Evolutionary conservation across 257 asterid genomes (phyloP).

Genomic region (Verbascum thapsus): DNA sequence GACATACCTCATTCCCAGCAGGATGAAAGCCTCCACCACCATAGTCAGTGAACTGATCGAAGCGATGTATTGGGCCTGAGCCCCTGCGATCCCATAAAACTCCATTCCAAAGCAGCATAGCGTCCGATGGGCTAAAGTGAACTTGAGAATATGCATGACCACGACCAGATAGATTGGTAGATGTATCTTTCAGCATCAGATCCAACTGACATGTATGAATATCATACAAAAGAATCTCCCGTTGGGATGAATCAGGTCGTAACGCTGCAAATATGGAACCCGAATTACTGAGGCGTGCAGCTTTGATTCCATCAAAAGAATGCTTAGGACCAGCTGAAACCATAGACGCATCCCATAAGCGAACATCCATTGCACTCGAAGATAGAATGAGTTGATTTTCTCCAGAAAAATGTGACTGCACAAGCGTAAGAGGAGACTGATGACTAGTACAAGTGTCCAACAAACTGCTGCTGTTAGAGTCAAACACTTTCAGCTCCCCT

Average conservation of each 20-base stretch:
- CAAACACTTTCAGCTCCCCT: conserved; percentile 89
- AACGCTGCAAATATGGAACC: conserved; percentile 77
- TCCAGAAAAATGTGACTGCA: conserved; percentile 65
- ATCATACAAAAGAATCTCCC: conserved; percentile 88
- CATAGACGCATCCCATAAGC: conserved; percentile 81
- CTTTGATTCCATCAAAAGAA: conserved; percentile 86
- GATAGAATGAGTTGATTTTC: conserved; percentile 76
- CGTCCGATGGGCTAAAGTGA: conserved; percentile 84
- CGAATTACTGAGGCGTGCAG: conserved; percentile 81
- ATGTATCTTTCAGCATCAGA: conserved; percentile 63
- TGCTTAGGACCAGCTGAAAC: conserved; percentile 84
- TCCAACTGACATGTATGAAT: conserved; percentile 66
- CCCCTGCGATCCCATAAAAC: conserved; percentile 92
- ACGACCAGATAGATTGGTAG: conserved; percentile 58
- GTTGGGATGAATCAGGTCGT: conserved; percentile 61
- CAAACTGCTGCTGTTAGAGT: conserved; percentile 69
- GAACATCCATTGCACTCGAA: conserved; percentile 82
- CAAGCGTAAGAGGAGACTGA: conserved; percentile 76
- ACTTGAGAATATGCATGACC: conserved; percentile 74
- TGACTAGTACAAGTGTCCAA: conserved; percentile 82
- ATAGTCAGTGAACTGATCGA: conserved; percentile 84
- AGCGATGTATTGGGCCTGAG: conserved; percentile 71
- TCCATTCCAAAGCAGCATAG: conserved; percentile 92
- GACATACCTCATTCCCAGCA: conserved; percentile 91
- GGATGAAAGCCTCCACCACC: conserved; percentile 99